phyloP scores from a whole-genome alignment of 805 yeast genomes.

The Cyberlindnera mississippiensis region DNA sequence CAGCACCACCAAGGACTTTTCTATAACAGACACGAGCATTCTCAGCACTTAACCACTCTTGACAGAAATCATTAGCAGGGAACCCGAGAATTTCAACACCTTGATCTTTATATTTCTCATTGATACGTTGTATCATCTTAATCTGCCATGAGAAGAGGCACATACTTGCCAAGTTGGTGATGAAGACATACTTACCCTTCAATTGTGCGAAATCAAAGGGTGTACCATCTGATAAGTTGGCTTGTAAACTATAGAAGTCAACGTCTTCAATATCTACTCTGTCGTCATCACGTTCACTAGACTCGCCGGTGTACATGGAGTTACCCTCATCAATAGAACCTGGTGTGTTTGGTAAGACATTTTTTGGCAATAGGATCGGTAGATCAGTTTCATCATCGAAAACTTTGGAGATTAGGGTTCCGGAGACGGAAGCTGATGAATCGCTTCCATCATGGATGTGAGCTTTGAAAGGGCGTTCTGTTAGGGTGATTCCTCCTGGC shows the following conservation, averaged over 20 bases:
- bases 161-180: slow-evolving; percentile 87
- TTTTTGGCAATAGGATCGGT: too few relatives aligned
- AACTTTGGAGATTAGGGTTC: too few relatives aligned
- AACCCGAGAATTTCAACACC: slow-evolving; percentile 75
- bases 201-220: slow-evolving; percentile 56
- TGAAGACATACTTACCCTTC: slow-evolving; percentile 74
- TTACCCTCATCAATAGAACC: too few relatives aligned
- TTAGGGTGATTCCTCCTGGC: too few relatives aligned
- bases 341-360: too few relatives aligned
- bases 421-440: too few relatives aligned
- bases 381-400: too few relatives aligned
- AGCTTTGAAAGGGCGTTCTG: too few relatives aligned
- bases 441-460: too few relatives aligned
- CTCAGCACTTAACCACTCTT: slow-evolving; percentile 60
- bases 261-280: not conserved
- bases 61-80: slow-evolving; percentile 88
- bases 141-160: slow-evolving; percentile 80
- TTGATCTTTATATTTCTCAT: slow-evolving; percentile 54
- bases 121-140: slow-evolving; percentile 62
- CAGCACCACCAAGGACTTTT: slow-evolving; percentile 60
- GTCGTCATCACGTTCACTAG: too few relatives aligned
- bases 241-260: slow-evolving; percentile 59
- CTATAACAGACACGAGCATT: slow-evolving; percentile 75
- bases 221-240: slow-evolving; percentile 53
- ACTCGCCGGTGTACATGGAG: too few relatives aligned